Percentiles rank a stretch among this genome's conserved stretches.
phyloP scores from a whole-genome alignment of 2,329 filamentous ascomycete genomes.

The Colletotrichum cuscutae region DNA sequence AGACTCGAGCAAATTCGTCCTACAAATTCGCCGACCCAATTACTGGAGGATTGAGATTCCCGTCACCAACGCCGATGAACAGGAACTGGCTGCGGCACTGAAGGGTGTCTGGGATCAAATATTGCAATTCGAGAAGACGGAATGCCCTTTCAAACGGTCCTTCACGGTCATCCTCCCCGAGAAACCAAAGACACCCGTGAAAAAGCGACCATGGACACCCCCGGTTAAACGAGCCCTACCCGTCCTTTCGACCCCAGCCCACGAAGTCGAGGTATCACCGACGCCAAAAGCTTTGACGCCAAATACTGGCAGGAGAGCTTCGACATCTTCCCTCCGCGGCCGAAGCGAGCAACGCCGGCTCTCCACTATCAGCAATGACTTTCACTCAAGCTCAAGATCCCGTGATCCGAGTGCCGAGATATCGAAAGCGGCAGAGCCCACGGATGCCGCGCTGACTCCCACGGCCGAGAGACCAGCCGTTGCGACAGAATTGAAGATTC shows the following conservation, averaged over 20 bases:
- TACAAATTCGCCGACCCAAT: conserved; percentile 83
- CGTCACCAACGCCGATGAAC: conserved; percentile 70
- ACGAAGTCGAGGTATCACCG: conserved; percentile 45
- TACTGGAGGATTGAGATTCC: conserved; percentile 94
- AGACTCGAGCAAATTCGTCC: conserved; percentile 81
- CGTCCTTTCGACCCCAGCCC: conserved; percentile 47
- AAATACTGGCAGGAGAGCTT: conserved; percentile 21
- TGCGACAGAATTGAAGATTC: neutral
- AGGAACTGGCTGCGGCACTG: conserved; percentile 71
- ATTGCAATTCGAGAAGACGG: conserved; percentile 86
- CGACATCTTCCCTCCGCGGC: conserved; percentile 20
- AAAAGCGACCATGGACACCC: conserved; percentile 73
- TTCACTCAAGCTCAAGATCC: conserved; percentile 14
- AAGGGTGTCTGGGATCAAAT: conserved; percentile 77
- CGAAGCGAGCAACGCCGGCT: conserved; percentile 26
- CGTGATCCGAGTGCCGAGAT: conserved; percentile 18
- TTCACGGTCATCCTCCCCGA: conserved; percentile 82
- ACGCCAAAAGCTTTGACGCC: conserved; percentile 28
- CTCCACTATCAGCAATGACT: conserved; percentile 23
- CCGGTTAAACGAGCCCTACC: conserved; percentile 51
- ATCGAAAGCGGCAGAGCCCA: neutral
- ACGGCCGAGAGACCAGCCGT: neutral
- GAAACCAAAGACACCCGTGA: conserved; percentile 70
- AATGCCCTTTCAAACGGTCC: conserved; percentile 83
- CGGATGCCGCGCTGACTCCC: neutral